Conservation (phyloP, 2,329 filamentous ascomycete genomes). For the Diatrype stigma region DNA sequence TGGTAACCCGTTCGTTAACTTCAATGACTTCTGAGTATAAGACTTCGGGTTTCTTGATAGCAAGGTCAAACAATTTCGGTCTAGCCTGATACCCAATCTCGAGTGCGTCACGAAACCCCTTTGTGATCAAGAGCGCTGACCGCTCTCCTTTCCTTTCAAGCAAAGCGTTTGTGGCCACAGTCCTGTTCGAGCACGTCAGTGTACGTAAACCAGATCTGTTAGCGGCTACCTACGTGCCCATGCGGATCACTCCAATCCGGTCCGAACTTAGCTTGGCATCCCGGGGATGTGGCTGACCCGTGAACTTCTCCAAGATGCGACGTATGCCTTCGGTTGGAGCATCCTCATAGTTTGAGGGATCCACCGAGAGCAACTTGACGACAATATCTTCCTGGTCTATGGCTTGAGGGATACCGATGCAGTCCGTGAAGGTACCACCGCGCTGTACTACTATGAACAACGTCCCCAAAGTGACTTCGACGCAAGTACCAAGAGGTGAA, state of each 20-base stretch:
- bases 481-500: background rate
- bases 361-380: constrained; percentile 72
- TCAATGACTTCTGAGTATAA: constrained; percentile 17
- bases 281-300: constrained; percentile 49
- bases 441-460: constrained; percentile 8
- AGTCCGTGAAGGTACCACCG: constrained; percentile 19
- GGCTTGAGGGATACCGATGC: constrained; percentile 49
- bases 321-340: constrained; percentile 69
- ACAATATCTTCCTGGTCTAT: constrained; percentile 64
- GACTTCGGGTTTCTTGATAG: constrained; percentile 14
- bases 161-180: constrained; percentile 70
- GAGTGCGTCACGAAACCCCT: constrained; percentile 37
- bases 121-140: constrained; percentile 67
- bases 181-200: constrained; percentile 47
- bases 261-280: constrained; percentile 30
- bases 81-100: constrained; percentile 19
- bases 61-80: constrained; percentile 18
- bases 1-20: constrained; percentile 16
- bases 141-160: constrained; percentile 68
- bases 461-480: background rate
- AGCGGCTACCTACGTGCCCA: constrained; percentile 13
- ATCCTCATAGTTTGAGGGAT: constrained; percentile 66
- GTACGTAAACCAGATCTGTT: background rate
- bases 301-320: constrained; percentile 59
- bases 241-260: constrained; percentile 24